phyloP scores from a whole-genome alignment of 345 rosid species.

The Durio zibethinus region DNA sequence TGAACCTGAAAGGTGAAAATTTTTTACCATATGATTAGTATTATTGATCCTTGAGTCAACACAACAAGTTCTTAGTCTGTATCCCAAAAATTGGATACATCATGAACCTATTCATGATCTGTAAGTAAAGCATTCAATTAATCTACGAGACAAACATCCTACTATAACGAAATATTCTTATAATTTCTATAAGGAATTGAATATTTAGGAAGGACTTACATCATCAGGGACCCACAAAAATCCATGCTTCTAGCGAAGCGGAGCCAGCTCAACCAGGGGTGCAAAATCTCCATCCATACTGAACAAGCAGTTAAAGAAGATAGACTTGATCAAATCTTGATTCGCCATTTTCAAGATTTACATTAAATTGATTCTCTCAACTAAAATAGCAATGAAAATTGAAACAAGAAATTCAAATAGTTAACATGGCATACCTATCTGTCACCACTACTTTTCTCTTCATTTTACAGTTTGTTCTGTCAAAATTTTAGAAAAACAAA shows the following conservation, averaged over 20 bases:
- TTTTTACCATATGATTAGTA: not conserved
- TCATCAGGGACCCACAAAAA: conserved; percentile 56
- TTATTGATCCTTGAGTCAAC: no score
- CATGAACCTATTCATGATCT: no score
- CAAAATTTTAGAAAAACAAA: not conserved
- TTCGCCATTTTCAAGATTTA: not conserved
- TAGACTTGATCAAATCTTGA: not conserved
- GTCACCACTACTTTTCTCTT: conserved; percentile 83
- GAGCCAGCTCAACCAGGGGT: conserved; percentile 67
- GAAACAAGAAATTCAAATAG: no score
- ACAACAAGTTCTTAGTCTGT: no score
- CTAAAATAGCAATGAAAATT: not conserved
- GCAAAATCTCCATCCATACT: conserved; percentile 99
- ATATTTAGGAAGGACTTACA: conserved; percentile 38
- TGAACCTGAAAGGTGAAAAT: conserved; percentile 55
- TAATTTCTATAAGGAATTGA: not conserved
- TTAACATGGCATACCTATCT: conserved; percentile 61
- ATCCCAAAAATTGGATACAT: no score
- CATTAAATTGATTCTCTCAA: not conserved
- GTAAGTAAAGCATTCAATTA: no score
- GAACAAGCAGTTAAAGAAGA: conserved; percentile 53
- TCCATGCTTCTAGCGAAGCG: conserved; percentile 68
- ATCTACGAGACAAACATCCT: no score
- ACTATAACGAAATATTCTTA: not conserved
- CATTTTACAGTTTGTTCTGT: conserved; percentile 60